Evolutionary conservation across 257 asterid genomes (phyloP), one percentile per base, ranked within the genome.

Genomic region (Avicennia marina): DNA sequence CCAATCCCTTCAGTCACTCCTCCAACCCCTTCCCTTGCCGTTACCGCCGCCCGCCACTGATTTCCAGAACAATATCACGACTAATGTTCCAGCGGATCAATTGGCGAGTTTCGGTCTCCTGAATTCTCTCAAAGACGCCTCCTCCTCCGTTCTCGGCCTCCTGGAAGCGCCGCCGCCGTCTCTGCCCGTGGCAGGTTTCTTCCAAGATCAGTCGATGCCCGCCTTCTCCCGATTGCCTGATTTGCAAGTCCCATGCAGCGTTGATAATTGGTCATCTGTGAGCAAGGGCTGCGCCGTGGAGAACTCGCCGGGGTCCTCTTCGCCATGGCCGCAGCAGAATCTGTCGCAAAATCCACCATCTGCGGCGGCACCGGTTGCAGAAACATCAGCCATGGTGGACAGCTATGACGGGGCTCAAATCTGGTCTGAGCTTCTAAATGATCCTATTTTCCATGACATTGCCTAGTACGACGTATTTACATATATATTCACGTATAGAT

Each of bases 351-450:
- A 73, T 41, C 62, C 74, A 16, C 54, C 60, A 24, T 13, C 80
- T 12, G 54, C 43, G 8, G 56, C 57, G 8, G 45, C 73, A 8
- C 68, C 68, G 34, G 39, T 20, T 13, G 16, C 20, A 9, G 20
- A 43, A 16, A 43, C 49, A 2, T 43, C 49, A 7, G 33, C 7
- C 5, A 29, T 3, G 5, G 7, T 7, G 5, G 33, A 3, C n/a
- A 77, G 83, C 79, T 74, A 63, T 50, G 87, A 67, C 32, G 90
- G 77, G 29, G 65, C 74, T 55, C 76, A 76, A n/a, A 59, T 78
- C 63, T 88, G 96, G 95, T 76, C 94, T 19, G 94, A 84, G 0
- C 73, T 78, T 29, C 66, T 85, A 60, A 93, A 82, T 26, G 89
- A 82, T 60, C 79, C 94, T 32, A 65, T 88, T 2, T 85, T 85